Conservation (phyloP, 441 rosid genomes). For the Sinapis alba region DNA sequence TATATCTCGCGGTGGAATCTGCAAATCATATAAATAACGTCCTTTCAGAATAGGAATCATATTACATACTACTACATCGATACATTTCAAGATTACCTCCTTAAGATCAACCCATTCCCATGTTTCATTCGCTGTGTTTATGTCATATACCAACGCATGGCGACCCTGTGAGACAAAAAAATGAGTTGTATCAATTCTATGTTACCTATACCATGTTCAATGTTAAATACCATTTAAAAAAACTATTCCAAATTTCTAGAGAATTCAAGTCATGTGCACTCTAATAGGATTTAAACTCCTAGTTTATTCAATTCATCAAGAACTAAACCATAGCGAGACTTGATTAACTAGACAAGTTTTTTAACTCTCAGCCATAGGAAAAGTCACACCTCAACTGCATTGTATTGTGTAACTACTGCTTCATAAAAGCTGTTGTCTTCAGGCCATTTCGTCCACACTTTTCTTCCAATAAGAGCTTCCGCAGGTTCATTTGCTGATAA, state of each 20-base stretch:
- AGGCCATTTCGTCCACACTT: constrained; percentile 88
- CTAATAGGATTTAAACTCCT: no score
- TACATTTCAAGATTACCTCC: constrained; percentile 52
- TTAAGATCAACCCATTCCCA: constrained; percentile 90
- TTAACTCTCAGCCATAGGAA: neutral
- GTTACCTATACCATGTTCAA: neutral
- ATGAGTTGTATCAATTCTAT: constrained; percentile 8
- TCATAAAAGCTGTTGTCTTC: constrained; percentile 80
- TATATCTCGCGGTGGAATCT: constrained; percentile 80
- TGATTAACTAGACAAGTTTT: neutral
- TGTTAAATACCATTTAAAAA: neutral
- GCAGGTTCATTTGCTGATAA: constrained; percentile 51
- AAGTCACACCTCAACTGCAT: constrained; percentile 56
- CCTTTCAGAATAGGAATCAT: constrained; percentile 4
- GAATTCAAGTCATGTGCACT: no score
- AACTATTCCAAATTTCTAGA: neutral
- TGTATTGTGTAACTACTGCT: constrained; percentile 77
- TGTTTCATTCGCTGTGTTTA: constrained; percentile 56
- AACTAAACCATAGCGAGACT: constrained; percentile 16
- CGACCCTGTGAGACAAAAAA: constrained; percentile 54
- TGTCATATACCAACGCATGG: constrained; percentile 79
- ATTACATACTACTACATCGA: neutral
- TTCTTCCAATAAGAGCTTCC: constrained; percentile 66
- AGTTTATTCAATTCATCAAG: neutral
- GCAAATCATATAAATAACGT: constrained; percentile 15